These are phyloP conservation scores for Rhodamnia argentea DNA, from an alignment of 345 rosid species.

Conservation along the genomic window DNA sequence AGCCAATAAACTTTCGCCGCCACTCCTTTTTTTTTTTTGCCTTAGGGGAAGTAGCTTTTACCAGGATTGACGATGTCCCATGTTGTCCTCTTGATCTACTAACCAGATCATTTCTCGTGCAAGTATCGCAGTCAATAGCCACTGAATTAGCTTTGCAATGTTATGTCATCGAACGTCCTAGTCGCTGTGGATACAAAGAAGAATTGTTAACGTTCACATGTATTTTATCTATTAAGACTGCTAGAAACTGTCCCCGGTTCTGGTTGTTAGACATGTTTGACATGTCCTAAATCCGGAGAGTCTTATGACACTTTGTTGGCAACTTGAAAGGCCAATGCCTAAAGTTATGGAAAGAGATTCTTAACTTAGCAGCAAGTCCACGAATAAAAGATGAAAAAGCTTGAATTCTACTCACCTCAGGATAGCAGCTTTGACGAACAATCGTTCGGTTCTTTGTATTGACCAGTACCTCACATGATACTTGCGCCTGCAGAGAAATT, in stretches of 20 bases:
- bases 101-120: not conserved
- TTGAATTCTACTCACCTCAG: slow-evolving; percentile 22
- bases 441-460: slow-evolving; percentile 29
- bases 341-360: not conserved
- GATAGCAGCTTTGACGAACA: slow-evolving; percentile 24
- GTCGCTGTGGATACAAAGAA: not conserved
- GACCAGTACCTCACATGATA: slow-evolving; percentile 30
- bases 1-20: not conserved
- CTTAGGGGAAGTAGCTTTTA: not conserved
- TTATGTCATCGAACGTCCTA: not conserved
- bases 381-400: not conserved
- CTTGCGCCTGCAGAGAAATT: slow-evolving; percentile 12
- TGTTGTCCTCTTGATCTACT: not conserved
- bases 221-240: not conserved
- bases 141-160: not conserved
- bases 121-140: not conserved
- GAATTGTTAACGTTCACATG: not conserved
- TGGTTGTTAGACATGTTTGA: not conserved
- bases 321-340: not conserved
- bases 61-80: not conserved
- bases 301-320: not conserved
- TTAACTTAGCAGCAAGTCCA: not conserved
- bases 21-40: not conserved
- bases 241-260: not conserved
- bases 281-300: not conserved